Base-by-base conservation (phyloP, 2,329 filamentous ascomycete species). In the Coniochaeta prunicola region DNA sequence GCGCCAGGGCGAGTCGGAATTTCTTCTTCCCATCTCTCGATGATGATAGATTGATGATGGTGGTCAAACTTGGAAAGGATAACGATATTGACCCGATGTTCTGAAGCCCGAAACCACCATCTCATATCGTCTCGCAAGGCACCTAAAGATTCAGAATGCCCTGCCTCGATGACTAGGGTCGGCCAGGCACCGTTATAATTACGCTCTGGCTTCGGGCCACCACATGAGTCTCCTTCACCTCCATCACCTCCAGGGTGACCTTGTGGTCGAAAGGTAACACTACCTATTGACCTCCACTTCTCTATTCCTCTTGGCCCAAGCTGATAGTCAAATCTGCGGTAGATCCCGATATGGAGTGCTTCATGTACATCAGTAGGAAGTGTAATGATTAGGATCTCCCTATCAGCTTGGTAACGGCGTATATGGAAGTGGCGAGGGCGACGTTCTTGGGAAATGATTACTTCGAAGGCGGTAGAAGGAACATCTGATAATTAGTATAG, bases 161-260 rank as follows among this genome's bases (percentile, higher is more conserved):
- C 38, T 2, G 38, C 38, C 4, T 40, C 38, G 7, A 40, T 40
- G 4, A 40, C 38, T 7, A 40, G n/a, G 5, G 38, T 40, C 9
- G 38, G 38, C 38, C 38, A 40, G 4, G 4, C 4, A 15, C 33
- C 33, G 3, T 3, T 3, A 15, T 3, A 3, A 36, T 3, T 15
- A 36, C 54, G 38, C 21, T 4, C 54, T 56, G 38, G 55, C n/a
- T 19, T 57, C 48, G 55, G 55, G 55, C 55, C 55, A 57, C 55
- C 55, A 31, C 55, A 45, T 48, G 55, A 57, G 24, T 57, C 55
- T 31, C 55, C 33, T 24, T 57, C 55, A n/a, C 36, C 55, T 8
- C 55, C 55, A 33, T 57, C 55, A n/a, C 55, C 55, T 57, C 55
- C 38, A 33, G 55, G 55, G 38, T 57, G 55, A 19, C 54, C 54